A percentile compares a stretch with the other conserved stretches of the same genome.
Conservation (phyloP, 208 protist species). For the Crithidia sp. region DNA sequence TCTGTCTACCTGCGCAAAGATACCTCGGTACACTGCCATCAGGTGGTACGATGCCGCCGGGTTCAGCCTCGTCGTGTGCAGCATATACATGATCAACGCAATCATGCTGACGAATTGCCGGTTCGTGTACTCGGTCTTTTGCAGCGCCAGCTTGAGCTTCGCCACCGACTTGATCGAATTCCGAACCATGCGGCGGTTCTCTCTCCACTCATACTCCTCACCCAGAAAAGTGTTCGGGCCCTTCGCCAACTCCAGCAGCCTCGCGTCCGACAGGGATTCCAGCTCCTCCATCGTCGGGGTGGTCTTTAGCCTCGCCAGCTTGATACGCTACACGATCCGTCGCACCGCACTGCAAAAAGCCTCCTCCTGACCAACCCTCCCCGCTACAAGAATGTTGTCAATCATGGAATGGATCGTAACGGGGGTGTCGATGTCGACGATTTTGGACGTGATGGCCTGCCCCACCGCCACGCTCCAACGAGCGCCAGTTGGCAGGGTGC, state of each 20-base stretch:
- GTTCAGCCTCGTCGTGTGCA: not conserved
- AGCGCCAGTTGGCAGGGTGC: constrained; percentile 5
- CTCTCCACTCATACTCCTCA: not conserved
- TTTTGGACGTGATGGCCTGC: not conserved
- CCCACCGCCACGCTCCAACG: constrained; percentile 15
- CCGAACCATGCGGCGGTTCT: not conserved
- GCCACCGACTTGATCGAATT: not conserved
- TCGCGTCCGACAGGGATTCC: not conserved
- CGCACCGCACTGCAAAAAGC: not conserved
- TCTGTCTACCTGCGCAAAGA: not conserved
- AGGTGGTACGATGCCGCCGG: not conserved
- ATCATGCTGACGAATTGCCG: not conserved
- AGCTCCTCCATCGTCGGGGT: not conserved
- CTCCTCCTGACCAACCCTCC: not conserved
- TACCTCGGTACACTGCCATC: not conserved
- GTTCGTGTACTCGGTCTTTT: not conserved
- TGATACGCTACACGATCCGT: not conserved
- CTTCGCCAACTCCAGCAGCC: not conserved
- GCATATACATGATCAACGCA: not conserved
- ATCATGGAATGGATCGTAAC: not conserved
- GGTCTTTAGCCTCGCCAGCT: not conserved
- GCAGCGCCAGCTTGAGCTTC: not conserved
- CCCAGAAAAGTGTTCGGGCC: not conserved
- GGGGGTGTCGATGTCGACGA: not conserved
- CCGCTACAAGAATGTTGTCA: not conserved